A percentile compares a stretch with the other conserved stretches of the same genome.
Evolutionary conservation across 2,329 filamentous ascomycete genomes (phyloP).

Genomic region (Xylaria sp.): DNA sequence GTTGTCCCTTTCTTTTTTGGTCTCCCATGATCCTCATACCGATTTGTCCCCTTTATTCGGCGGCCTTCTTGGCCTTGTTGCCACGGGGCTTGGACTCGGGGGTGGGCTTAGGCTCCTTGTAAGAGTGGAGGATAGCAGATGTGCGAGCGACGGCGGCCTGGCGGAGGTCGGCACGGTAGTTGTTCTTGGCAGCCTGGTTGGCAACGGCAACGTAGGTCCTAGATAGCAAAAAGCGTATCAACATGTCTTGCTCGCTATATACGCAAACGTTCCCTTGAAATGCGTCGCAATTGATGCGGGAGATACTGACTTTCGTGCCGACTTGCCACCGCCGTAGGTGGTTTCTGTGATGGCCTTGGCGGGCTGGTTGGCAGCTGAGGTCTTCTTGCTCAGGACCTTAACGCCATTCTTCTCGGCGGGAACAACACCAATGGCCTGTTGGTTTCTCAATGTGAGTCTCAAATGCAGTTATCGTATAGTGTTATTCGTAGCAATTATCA

Average conservation of each 20-base stretch:
- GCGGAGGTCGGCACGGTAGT: constrained; percentile 86
- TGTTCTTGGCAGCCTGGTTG: constrained; percentile 81
- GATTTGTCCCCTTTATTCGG: constrained; percentile 54
- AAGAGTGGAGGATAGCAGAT: constrained; percentile 83
- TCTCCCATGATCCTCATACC: constrained; percentile 25
- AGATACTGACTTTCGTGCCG: constrained; percentile 79
- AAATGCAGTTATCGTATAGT: constrained; percentile 13
- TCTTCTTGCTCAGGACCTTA: constrained; percentile 86
- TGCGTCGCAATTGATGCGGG: neutral
- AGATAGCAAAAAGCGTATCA: constrained; percentile 23
- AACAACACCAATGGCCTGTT: constrained; percentile 83
- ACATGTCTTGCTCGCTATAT: constrained; percentile 21
- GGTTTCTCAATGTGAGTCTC: constrained; percentile 34
- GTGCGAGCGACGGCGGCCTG: constrained; percentile 84
- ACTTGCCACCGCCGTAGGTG: constrained; percentile 77
- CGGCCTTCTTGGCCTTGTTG: constrained; percentile 80
- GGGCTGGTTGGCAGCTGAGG: constrained; percentile 77
- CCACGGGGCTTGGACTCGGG: constrained; percentile 82
- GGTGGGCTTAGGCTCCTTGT: constrained; percentile 80
- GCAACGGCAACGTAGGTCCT: constrained; percentile 93
- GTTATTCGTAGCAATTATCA: constrained; percentile 14
- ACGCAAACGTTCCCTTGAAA: neutral
- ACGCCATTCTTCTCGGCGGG: constrained; percentile 82
- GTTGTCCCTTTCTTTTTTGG: constrained; percentile 28
- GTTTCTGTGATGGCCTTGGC: constrained; percentile 71